phyloP scores from a whole-genome alignment of 202 grass and related monocot species.

The Digitaria exilis region DNA sequence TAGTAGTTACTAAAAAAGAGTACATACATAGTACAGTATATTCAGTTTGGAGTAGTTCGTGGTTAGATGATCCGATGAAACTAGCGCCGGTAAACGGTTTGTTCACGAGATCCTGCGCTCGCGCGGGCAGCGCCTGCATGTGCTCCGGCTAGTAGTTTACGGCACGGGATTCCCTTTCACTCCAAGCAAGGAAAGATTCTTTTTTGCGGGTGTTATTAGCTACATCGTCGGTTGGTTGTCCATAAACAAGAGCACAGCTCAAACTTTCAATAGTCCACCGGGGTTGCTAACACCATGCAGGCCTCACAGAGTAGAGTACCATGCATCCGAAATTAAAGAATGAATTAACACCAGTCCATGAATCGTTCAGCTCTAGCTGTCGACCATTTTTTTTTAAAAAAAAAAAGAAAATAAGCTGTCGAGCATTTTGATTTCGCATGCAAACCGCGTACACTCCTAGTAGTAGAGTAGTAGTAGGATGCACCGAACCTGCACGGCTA shows the following conservation, averaged over 20 bases:
- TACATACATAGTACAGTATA: too few relatives aligned
- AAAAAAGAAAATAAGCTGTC: too few relatives aligned
- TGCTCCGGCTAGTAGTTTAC: slow-evolving; percentile 18
- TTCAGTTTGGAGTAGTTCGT: background rate
- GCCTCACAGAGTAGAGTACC: background rate
- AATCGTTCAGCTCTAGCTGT: background rate
- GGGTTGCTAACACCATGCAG: background rate
- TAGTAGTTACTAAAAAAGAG: too few relatives aligned
- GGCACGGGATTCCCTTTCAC: slow-evolving; percentile 4
- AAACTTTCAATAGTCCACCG: background rate
- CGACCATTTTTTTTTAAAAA: background rate
- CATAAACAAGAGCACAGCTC: background rate
- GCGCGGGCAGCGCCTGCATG: slow-evolving; percentile 17
- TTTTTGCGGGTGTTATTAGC: background rate
- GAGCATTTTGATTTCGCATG: background rate
- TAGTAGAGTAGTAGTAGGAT: background rate
- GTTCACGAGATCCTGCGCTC: background rate
- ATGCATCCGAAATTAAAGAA: background rate
- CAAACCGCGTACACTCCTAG: background rate
- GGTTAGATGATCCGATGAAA: background rate
- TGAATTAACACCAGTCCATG: too few relatives aligned
- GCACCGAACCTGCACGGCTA: background rate
- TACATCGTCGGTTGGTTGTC: slow-evolving; percentile 13
- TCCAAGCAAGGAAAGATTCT: background rate
- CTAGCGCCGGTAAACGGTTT: background rate